Conservation (phyloP, 495 filamentous ascomycete species). For the Sordaria brevicollis region DNA sequence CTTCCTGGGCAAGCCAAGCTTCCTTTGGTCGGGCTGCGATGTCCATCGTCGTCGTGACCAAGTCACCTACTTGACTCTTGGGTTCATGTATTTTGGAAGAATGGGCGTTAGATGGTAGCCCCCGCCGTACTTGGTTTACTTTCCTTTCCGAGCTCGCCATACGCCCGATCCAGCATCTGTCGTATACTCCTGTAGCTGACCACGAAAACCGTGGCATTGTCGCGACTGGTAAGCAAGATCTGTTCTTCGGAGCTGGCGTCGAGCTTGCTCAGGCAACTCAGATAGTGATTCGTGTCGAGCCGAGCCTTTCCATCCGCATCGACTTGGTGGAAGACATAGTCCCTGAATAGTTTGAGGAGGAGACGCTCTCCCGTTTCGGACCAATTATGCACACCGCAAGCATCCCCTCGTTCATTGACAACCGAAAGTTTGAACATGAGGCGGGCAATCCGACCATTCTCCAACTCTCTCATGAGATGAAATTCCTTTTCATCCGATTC, state of each 20-base stretch:
- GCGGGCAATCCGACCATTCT: slow-evolving; percentile 80
- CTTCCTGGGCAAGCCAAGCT: not conserved
- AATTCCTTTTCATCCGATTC: slow-evolving; percentile 50
- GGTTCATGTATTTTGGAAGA: not conserved
- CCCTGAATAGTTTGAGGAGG: slow-evolving; percentile 83
- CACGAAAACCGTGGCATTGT: slow-evolving; percentile 78
- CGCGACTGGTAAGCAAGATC: slow-evolving; percentile 73
- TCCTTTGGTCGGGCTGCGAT: not conserved
- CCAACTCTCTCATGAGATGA: slow-evolving; percentile 68
- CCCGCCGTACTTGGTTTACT: slow-evolving; percentile 21
- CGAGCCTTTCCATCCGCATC: slow-evolving; percentile 72
- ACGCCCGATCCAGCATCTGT: slow-evolving; percentile 66
- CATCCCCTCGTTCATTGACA: slow-evolving; percentile 82
- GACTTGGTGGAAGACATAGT: slow-evolving; percentile 94
- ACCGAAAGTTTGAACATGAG: slow-evolving; percentile 73
- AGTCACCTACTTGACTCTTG: not conserved
- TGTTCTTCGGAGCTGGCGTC: slow-evolving; percentile 85
- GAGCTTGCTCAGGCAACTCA: slow-evolving; percentile 77
- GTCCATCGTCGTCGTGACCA: not conserved
- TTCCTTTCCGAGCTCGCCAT: slow-evolving; percentile 62
- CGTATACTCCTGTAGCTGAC: slow-evolving; percentile 83
- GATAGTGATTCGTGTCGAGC: slow-evolving; percentile 73
- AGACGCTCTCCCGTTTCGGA: slow-evolving; percentile 86
- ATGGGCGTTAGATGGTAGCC: not conserved
- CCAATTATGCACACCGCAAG: slow-evolving; percentile 64